Percentiles rank a stretch among this genome's conserved stretches.
These are phyloP conservation scores for Ophiorrhiza pumila DNA, from an alignment of 257 asterid species.

Conservation along the genomic window DNA sequence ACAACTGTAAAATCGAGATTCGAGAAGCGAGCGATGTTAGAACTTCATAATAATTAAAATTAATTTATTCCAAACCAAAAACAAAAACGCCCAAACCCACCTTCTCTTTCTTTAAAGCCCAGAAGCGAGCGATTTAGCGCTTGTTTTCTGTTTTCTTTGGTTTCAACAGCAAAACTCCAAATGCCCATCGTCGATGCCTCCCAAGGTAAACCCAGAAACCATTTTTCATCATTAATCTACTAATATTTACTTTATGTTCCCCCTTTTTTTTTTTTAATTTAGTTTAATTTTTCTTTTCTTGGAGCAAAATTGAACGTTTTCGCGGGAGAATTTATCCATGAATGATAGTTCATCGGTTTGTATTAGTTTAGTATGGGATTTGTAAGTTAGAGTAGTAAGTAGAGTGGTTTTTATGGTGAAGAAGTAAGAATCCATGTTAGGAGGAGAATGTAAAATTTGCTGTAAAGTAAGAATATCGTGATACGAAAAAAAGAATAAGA, in stretches of 20 bases:
- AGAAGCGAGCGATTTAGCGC: background rate
- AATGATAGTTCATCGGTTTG: too few relatives aligned
- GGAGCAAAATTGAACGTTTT: background rate
- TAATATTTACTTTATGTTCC: background rate
- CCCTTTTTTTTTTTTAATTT: background rate
- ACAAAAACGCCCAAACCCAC: background rate
- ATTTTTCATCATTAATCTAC: background rate
- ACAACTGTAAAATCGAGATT: too few relatives aligned
- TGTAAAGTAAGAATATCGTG: too few relatives aligned
- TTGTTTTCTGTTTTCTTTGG: background rate
- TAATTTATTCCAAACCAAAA: too few relatives aligned
- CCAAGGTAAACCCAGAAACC: background rate
- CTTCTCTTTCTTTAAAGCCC: background rate
- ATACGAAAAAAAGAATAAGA: background rate
- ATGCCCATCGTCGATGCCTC: constrained; percentile 3
- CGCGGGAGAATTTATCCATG: too few relatives aligned
- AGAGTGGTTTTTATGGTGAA: background rate
- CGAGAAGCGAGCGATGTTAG: too few relatives aligned
- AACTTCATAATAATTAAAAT: too few relatives aligned
- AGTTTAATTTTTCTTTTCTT: background rate
- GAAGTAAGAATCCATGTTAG: background rate
- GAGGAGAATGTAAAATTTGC: background rate
- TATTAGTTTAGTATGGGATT: background rate
- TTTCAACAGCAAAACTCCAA: background rate
- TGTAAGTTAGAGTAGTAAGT: background rate